Evolutionary conservation across 495 filamentous ascomycete species (phyloP).

Genomic region (Chlorociboria aeruginascens): DNA sequence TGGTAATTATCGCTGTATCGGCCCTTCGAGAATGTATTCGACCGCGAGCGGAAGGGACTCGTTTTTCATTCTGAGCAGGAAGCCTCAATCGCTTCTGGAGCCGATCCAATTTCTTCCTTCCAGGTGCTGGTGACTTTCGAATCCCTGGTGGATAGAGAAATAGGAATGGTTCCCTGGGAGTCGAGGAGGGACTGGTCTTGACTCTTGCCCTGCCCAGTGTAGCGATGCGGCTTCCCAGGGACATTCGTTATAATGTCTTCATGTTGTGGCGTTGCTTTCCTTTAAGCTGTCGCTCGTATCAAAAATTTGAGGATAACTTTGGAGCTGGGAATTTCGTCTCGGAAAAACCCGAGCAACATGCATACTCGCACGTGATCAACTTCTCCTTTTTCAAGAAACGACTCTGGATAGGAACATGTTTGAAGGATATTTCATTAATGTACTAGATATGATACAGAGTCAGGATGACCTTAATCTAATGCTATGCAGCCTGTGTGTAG

Average conservation of each 20-base stretch:
- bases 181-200: constrained; percentile 9
- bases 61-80: neutral
- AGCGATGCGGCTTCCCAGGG: constrained; percentile 15
- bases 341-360: no score
- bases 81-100: neutral
- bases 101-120: neutral
- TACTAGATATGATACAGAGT: no score
- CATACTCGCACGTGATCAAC: no score
- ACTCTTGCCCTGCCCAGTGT: constrained; percentile 9
- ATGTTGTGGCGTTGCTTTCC: neutral
- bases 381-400: no score
- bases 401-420: no score
- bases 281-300: no score
- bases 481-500: constrained; percentile 3
- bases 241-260: constrained; percentile 16
- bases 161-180: constrained; percentile 16
- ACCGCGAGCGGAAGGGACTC: no score
- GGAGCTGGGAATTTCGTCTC: no score
- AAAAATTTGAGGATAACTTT: no score
- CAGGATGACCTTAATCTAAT: neutral
- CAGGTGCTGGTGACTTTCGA: constrained; percentile 4
- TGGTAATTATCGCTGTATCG: no score
- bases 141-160: constrained; percentile 17
- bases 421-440: no score
- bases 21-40: no score